Base-by-base conservation (phyloP, 1,284 basidiomycete species). In the Ceratobasidium theobromae region DNA sequence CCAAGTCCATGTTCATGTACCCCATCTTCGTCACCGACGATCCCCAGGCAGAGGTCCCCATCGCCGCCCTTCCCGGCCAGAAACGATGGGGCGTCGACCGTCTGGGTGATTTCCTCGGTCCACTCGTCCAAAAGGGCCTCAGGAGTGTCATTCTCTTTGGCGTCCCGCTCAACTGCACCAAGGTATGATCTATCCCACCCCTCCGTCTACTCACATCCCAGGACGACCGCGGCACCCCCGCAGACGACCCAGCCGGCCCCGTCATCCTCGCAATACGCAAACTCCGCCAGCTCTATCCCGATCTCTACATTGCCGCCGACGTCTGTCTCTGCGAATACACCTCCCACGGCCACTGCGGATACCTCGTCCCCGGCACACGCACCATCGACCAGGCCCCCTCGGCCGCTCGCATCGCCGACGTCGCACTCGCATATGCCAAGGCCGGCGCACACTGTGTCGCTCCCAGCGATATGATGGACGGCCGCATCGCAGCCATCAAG, bases 291-390 rank as follows among this genome's bases (percentile, higher is more conserved):
- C 82, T 91, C 67, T 99, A 89, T 79, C 96, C 97, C 1, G 75
- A 81, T 11, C 79, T 95, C 25, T 93, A 93, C 79, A 88, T 99
- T 71, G 92, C 94, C 0, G 86, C 86, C 73, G 97, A 99, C 74
- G 97, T 99, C 28, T 99, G 97, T 74, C 85, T 99, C n/a, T 99
- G 97, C 82, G 97, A 99, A 77, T 99, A 99, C 81, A 98, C 97
- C 11, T 92, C 92, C 53, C 95, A 99, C 74, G 97, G 97, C 0
- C 97, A 99, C 79, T 99, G 96, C 73, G 97, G 97, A 28, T 76
- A 94, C 68, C 84, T 96, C 28, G 77, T 88, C 71, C 68, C 75
- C 0, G 89, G 93, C 72, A 88, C 89, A 14, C 32, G 27, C 3
- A 85, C 86, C 1, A 88, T 95, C 77, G 79, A 93, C 76, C 86